Base-by-base conservation (phyloP, 106 monocot species). In the Dactylorhiza incarnata region DNA sequence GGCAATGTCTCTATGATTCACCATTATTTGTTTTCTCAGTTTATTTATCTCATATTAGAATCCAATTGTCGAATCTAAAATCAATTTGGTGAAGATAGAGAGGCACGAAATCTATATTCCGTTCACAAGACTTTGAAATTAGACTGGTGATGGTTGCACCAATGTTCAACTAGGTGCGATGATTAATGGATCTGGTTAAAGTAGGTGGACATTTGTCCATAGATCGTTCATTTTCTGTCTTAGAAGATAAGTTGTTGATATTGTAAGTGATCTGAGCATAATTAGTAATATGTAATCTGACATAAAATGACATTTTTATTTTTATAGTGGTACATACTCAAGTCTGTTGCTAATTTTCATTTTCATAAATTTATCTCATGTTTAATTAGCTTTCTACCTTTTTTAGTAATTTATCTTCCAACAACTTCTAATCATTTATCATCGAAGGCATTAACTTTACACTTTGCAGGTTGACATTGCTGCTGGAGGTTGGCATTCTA, bases 401-500 rank as follows among this genome's bases (percentile, higher is more conserved):
- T 46, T 46, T 69, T 46, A 46, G 13, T 16, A 17, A 46, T 69
- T n/a, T 12, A 45, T 69, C 37, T 6, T 52, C 11, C 2, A 29
- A 65, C 26, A 65, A 13, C 12, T 14, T 16, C 45, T 69, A 16
- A 46, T 69, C 16, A 43, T 37, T 69, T 46, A 14, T 44, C 11
- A 65, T 65, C 29, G 29, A 65, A 13, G 29, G 65, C 69, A 46
- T 46, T 45, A 11, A 69, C 45, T 45, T 69, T 46, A 24, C 44
- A 69, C 12, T n/a, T 69, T 82, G 11, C 72, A 99, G 99, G 89
- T 94, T 75, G 99, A 99, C 72, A 99, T 99, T 86, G 94, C 99
- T 83, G 94, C 91, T 25, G 99, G 99, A 74, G 99, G 99, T 68
- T 99, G 99, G 99, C 99, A 99, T 82, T 99, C 99, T 68, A 99